Evolutionary conservation across 805 yeast genomes (phyloP).

Genomic region (Kregervanrija pseudodelftensis): DNA sequence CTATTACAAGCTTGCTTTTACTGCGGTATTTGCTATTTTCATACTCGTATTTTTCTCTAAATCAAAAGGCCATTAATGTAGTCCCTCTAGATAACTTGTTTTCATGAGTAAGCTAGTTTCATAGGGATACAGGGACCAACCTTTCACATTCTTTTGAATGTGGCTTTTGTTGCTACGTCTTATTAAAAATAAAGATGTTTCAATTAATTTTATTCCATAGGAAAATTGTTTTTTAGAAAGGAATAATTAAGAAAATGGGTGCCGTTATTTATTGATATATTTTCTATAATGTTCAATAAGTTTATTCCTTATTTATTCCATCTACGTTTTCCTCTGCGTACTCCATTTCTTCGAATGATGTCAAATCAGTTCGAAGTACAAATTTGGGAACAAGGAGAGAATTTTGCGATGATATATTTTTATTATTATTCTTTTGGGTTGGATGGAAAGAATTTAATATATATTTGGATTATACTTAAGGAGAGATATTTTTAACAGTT

Average conservation of each 20-base stretch:
- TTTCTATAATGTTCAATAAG: slow-evolving; percentile 4
- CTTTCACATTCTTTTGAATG: slow-evolving; percentile 10
- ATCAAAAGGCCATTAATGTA: slow-evolving; percentile 21
- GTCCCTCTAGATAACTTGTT: slow-evolving; percentile 10
- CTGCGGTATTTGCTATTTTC: background rate
- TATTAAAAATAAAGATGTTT: slow-evolving; percentile 10
- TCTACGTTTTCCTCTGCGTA: slow-evolving; percentile 29
- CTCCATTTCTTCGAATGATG: slow-evolving; percentile 24
- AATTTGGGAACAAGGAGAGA: slow-evolving; percentile 10
- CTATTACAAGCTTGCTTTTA: slow-evolving; percentile 24
- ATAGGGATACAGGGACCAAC: slow-evolving; percentile 19
- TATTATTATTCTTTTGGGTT: background rate
- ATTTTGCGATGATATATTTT: slow-evolving; percentile 4
- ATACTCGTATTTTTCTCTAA: slow-evolving; percentile 29
- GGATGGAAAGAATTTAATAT: background rate
- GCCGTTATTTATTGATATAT: slow-evolving; percentile 2
- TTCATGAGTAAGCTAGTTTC: background rate
- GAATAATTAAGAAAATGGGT: background rate
- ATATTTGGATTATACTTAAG: background rate
- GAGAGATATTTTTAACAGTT: background rate
- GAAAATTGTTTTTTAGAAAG: slow-evolving; percentile 18
- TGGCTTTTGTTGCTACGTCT: background rate
- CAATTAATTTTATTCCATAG: slow-evolving; percentile 29
- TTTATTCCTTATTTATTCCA: slow-evolving; percentile 2
- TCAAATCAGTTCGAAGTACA: slow-evolving; percentile 23